A percentile compares a stretch with the other conserved stretches of the same genome.
Conservation (phyloP, 441 rosid genomes). For the Brassica balearica region DNA sequence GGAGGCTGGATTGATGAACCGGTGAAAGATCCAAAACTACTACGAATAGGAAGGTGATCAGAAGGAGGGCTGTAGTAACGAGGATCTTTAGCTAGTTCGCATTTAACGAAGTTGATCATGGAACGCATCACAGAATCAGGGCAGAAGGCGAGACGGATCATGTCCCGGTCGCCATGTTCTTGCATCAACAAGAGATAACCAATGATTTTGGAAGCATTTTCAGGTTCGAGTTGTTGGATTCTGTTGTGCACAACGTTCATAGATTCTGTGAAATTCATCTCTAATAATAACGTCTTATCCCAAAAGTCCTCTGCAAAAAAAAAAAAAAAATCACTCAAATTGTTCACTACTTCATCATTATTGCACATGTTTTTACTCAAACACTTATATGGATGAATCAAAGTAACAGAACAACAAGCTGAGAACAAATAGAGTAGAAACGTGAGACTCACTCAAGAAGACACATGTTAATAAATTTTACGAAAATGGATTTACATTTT, state of each 20-base stretch:
- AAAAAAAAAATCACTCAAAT: background rate
- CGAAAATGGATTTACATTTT: background rate
- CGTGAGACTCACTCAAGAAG: constrained; percentile 31
- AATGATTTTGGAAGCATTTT: constrained; percentile 76
- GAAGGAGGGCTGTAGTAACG: constrained; percentile 27
- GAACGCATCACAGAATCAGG: constrained; percentile 66
- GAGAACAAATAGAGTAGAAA: constrained; percentile 10
- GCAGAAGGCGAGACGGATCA: constrained; percentile 86
- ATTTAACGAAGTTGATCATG: constrained; percentile 69
- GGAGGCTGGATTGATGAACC: constrained; percentile 29
- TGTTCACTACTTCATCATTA: no score
- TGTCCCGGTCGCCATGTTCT: constrained; percentile 73
- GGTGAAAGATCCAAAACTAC: constrained; percentile 24
- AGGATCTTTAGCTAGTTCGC: constrained; percentile 56
- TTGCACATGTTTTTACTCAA: background rate
- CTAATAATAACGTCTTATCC: background rate
- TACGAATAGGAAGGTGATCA: constrained; percentile 26
- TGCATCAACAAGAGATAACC: constrained; percentile 72
- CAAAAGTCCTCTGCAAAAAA: constrained; percentile 10
- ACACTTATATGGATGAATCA: background rate
- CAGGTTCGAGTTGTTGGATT: constrained; percentile 89
- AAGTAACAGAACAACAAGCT: constrained; percentile 4
- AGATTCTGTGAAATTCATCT: constrained; percentile 84
- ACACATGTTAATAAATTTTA: constrained; percentile 1
- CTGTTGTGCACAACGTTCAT: constrained; percentile 77